Conservation (phyloP, 78 protist genomes). For the Emiliania huxleyi region DNA sequence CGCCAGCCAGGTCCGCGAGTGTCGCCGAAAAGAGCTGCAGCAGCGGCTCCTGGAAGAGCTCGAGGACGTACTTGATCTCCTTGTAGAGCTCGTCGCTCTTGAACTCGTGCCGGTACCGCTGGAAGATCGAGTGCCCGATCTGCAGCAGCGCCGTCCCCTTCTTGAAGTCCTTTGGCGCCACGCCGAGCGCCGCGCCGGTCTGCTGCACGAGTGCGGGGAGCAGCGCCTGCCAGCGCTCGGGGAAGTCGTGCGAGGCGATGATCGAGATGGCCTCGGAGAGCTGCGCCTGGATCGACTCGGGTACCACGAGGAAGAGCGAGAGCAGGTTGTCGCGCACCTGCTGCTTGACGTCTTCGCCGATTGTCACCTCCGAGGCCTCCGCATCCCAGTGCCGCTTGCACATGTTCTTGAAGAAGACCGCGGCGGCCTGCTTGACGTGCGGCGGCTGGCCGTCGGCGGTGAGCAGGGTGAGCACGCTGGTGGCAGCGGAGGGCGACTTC, state of each 20-base stretch:
- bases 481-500: neutral
- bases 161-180: neutral
- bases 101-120: conserved; percentile 25
- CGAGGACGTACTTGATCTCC: conserved; percentile 43
- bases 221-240: conserved; percentile 22
- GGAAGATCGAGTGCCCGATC: conserved; percentile 35
- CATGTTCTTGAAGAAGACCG: neutral
- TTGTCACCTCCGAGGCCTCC: neutral
- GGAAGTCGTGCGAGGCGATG: conserved; percentile 41
- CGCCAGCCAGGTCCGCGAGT: neutral
- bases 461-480: neutral
- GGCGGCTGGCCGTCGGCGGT: neutral
- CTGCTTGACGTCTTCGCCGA: neutral
- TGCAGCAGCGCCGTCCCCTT: neutral
- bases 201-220: conserved; percentile 16
- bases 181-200: neutral
- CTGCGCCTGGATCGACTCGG: conserved; percentile 11
- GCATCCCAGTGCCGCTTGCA: neutral
- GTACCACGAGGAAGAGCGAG: neutral
- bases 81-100: conserved; percentile 41
- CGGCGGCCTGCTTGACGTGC: neutral
- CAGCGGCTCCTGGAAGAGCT: conserved; percentile 31
- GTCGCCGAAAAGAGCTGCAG: neutral
- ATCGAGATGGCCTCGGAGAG: conserved; percentile 44
- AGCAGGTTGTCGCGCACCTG: conserved; percentile 19